Conservation (phyloP, 352 stramenopile genomes). For the Pythium folliculosum region DNA sequence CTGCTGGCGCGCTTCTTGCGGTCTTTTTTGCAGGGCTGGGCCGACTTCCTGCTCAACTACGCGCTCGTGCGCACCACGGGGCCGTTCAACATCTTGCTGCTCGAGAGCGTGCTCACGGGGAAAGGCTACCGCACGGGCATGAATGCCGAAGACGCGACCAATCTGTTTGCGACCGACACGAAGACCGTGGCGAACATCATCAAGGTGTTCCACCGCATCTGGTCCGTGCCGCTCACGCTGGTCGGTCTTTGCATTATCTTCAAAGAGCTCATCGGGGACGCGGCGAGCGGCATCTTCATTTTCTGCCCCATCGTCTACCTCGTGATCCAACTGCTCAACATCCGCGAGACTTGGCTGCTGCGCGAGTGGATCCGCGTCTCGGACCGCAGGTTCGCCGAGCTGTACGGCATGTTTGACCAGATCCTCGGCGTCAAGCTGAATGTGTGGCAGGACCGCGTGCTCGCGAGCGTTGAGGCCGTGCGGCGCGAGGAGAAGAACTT, state of each 20-base stretch:
- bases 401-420: constrained; percentile 29
- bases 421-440: constrained; percentile 48
- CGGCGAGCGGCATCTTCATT: constrained; percentile 40
- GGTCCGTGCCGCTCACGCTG: constrained; percentile 38
- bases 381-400: constrained; percentile 23
- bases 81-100: constrained; percentile 35
- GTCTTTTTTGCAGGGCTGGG: constrained; percentile 36
- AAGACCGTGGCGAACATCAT: constrained; percentile 28
- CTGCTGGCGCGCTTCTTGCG: constrained; percentile 34
- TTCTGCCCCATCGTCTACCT: constrained; percentile 46
- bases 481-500: constrained; percentile 41
- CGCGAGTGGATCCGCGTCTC: constrained; percentile 25
- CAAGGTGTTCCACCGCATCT: constrained; percentile 36
- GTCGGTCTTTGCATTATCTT: constrained; percentile 35
- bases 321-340: constrained; percentile 48
- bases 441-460: constrained; percentile 56
- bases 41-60: constrained; percentile 36
- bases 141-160: constrained; percentile 23
- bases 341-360: constrained; percentile 26
- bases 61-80: constrained; percentile 24
- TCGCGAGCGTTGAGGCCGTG: constrained; percentile 41
- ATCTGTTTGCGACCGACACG: constrained; percentile 40
- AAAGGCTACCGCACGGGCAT: constrained; percentile 4
- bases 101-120: constrained; percentile 34
- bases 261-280: constrained; percentile 23